Evolutionary conservation across 148 eudicot genomes (phyloP), one percentile per base, ranked within the genome.

Genomic region (Rhododendron molle): DNA sequence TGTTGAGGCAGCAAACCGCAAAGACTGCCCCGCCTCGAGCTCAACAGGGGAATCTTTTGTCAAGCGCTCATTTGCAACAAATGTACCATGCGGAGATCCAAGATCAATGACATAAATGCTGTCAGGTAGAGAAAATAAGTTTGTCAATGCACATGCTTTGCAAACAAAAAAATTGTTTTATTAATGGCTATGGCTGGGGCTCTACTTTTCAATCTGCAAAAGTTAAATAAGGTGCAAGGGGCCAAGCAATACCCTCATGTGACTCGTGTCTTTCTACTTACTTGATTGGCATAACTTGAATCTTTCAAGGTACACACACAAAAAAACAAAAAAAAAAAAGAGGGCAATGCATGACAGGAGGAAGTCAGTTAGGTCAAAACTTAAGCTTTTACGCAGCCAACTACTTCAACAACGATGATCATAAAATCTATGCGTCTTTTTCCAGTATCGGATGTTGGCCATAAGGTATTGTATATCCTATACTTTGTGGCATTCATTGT

Each of bases 1-100:
- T 40, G 99, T 95, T 76, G 99, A 96, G 54, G 99, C 99, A 88
- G 98, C 99, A 92, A 95, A 96, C 34, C 95, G 91, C 86, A 96
- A 85, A 49, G 99, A 96, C 86, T 96, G 99, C 30, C 99, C 97
- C 7, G 86, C 95, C 87, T 96, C 99, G 16, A 96, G 93, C 84
- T 96, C 99, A 38, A 95, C 93, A 3, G 99, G 98, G 46, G 94
- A 89, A 88, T 96, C 96, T 89, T 96, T 95, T 34, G 94, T 91
- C 84, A 96, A 86, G 81, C 99, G 85, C 92, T 96, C 97, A 82
- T 94, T 96, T 83, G 99, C 97, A 86, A 96, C 99, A 95, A 96
- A 96, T 79, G 99, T 96, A 32, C 99, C 99, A 86, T 96, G 99
- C 36, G 96, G 98, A 86, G 99, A 96, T 87, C 99, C 99, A 86